phyloP scores from a whole-genome alignment of 2,329 filamentous ascomycete genomes.

The Fusarium nematophilum region DNA sequence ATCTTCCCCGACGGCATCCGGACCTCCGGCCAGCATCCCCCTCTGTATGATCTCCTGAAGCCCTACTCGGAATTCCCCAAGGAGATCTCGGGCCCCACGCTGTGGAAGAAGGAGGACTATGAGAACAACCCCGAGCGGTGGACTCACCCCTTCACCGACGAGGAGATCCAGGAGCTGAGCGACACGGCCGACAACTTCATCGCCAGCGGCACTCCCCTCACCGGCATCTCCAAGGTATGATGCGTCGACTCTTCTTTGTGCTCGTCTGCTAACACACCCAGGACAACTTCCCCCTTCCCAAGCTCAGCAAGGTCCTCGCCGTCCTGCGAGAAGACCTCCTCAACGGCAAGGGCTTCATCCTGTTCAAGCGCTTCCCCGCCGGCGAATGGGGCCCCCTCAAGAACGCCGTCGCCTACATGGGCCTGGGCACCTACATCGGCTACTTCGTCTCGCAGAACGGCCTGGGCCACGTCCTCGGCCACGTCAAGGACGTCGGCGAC shows the following conservation, averaged over 20 bases:
- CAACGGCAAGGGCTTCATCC: constrained; percentile 88
- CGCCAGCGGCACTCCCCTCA: constrained; percentile 71
- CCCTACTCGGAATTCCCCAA: constrained; percentile 78
- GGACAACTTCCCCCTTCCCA: constrained; percentile 58
- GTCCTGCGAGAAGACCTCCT: constrained; percentile 61
- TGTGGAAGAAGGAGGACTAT: constrained; percentile 78
- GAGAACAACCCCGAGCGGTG: constrained; percentile 73
- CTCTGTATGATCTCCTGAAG: constrained; percentile 71
- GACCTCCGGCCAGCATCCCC: constrained; percentile 77
- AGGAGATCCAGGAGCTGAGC: constrained; percentile 76
- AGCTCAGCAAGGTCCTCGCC: constrained; percentile 50
- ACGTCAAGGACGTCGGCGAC: constrained; percentile 89
- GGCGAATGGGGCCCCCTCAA: constrained; percentile 81
- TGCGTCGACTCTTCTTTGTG: too few relatives aligned
- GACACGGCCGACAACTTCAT: constrained; percentile 76
- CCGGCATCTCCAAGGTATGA: constrained; percentile 66
- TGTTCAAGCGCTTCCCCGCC: constrained; percentile 89
- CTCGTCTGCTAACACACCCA: constrained; percentile 29
- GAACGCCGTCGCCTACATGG: constrained; percentile 90
- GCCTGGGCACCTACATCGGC: constrained; percentile 84
- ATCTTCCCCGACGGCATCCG: constrained; percentile 61
- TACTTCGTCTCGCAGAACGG: constrained; percentile 92
- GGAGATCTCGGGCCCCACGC: constrained; percentile 76
- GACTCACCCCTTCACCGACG: constrained; percentile 76
- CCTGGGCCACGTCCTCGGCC: constrained; percentile 85